These are phyloP conservation scores for Cyberlindnera xylosilytica DNA, from an alignment of 805 yeast species.

Conservation along the genomic window DNA sequence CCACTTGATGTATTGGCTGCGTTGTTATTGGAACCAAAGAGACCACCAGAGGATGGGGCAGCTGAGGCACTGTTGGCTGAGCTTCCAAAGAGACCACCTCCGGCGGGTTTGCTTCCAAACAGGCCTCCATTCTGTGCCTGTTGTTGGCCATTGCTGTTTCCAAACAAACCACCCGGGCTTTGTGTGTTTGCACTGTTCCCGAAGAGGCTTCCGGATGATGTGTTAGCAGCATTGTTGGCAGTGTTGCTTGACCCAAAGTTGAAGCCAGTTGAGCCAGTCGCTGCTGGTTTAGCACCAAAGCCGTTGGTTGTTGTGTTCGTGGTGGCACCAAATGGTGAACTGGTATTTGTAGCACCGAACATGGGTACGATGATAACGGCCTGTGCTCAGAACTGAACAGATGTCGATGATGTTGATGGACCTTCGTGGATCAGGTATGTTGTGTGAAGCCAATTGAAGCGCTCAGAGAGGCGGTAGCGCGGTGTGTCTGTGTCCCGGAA, in stretches of 20 bases:
- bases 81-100: slow-evolving; percentile 13
- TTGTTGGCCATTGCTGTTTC: slow-evolving; percentile 3
- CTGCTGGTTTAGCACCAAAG: slow-evolving; percentile 13
- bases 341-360: slow-evolving; percentile 18
- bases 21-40: slow-evolving; percentile 27
- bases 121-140: slow-evolving; percentile 13
- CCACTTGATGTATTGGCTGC: slow-evolving; percentile 6
- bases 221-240: slow-evolving; percentile 3
- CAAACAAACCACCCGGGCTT: slow-evolving; percentile 9
- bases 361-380: slow-evolving; percentile 1
- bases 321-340: slow-evolving; percentile 18
- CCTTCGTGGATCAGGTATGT: background rate
- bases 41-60: slow-evolving; percentile 12
- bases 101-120: slow-evolving; percentile 15
- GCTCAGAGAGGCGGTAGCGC: background rate
- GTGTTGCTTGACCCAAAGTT: slow-evolving; percentile 11
- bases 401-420: background rate
- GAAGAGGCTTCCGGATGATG: slow-evolving; percentile 8
- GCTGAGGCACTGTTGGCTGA: background rate
- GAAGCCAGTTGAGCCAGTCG: slow-evolving; percentile 5
- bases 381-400: background rate
- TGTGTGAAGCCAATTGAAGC: background rate
- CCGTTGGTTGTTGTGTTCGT: slow-evolving; percentile 1
- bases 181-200: slow-evolving; percentile 5
- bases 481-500: background rate